phyloP scores from a whole-genome alignment of 768 basidiomycete species.

The Amanita brunnescens region DNA sequence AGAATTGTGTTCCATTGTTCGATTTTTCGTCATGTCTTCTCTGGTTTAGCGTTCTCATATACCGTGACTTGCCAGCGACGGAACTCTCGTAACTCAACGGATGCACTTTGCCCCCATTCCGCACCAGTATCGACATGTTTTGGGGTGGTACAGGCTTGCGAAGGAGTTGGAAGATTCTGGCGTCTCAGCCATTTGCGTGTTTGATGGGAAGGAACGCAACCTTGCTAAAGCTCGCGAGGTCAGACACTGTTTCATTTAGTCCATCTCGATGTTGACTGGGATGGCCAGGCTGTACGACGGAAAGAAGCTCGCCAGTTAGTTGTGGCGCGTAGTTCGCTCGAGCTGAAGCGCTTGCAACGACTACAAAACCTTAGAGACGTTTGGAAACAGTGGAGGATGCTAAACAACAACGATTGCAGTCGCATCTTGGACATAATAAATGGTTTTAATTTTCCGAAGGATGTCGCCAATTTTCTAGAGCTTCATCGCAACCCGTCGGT shows the following conservation, averaged over 20 bases:
- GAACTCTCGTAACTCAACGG: constrained; percentile 77
- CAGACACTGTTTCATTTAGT: constrained; percentile 11
- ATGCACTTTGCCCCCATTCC: constrained; percentile 64
- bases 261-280: not conserved
- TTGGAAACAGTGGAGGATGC: constrained; percentile 27
- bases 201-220: constrained; percentile 65
- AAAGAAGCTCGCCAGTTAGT: constrained; percentile 39
- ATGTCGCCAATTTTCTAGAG: not conserved
- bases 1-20: constrained; percentile 15
- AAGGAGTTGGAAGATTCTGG: constrained; percentile 49
- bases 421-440: constrained; percentile 2
- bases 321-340: constrained; percentile 45
- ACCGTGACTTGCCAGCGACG: constrained; percentile 46
- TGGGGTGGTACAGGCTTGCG: constrained; percentile 70
- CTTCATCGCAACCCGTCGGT: not conserved
- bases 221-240: constrained; percentile 69
- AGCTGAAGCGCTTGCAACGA: constrained; percentile 47
- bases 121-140: constrained; percentile 58
- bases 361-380: constrained; percentile 35
- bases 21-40: constrained; percentile 6
- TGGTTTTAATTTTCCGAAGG: not conserved
- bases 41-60: not conserved
- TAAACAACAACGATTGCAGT: constrained; percentile 14
- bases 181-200: constrained; percentile 65
- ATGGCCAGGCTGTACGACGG: constrained; percentile 44